These are phyloP conservation scores for Nigrospora osmanthi DNA, from an alignment of 2,329 filamentous ascomycete species.

Conservation along the genomic window DNA sequence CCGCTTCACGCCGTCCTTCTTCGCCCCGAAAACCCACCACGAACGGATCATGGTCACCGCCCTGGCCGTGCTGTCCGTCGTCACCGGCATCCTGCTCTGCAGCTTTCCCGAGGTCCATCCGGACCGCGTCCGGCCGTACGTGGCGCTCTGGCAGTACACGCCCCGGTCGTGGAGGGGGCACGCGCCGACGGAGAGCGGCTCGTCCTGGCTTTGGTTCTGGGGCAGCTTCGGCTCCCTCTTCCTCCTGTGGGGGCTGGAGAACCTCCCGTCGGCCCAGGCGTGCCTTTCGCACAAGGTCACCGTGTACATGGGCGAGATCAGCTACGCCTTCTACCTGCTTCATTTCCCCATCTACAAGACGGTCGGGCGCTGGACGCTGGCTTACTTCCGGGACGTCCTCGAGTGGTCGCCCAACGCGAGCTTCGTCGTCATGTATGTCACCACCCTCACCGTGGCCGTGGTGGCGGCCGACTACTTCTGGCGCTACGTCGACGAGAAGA, in stretches of 20 bases:
- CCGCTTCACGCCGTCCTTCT: too few species aligned
- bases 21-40: too few species aligned
- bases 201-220: background rate
- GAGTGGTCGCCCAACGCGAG: background rate
- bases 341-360: background rate
- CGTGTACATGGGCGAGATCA: conserved; percentile 3
- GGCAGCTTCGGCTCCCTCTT: background rate
- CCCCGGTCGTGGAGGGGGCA: background rate
- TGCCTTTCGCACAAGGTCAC: background rate
- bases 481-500: background rate
- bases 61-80: background rate
- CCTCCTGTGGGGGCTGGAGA: background rate
- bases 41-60: background rate
- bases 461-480: background rate
- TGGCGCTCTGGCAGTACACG: background rate
- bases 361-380: background rate
- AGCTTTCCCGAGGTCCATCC: too few species aligned
- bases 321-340: conserved; percentile 3
- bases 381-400: background rate
- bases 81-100: too few species aligned
- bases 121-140: background rate
- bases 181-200: too few species aligned
- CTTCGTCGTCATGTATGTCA: background rate
- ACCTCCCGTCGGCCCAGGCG: too few species aligned
- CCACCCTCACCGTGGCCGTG: background rate